Conservation (phyloP, 1,284 basidiomycete genomes). For the Rhodotorula mucilaginosa region DNA sequence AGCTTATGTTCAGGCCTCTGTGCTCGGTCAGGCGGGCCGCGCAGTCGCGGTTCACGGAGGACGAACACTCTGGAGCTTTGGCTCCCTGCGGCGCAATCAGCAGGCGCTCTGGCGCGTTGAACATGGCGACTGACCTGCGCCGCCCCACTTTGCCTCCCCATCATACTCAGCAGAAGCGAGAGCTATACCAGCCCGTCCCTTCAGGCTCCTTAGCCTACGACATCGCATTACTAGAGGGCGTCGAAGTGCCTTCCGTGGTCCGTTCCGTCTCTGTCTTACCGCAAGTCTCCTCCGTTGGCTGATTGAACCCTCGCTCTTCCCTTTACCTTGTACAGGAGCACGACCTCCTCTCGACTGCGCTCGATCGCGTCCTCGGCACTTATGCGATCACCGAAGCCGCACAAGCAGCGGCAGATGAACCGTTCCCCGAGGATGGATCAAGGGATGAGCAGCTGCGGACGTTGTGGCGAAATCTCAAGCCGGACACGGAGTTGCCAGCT, state of each 20-base stretch:
- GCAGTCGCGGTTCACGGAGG: too few species aligned
- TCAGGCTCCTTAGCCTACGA: constrained; percentile 1
- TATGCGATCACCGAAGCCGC: constrained; percentile 26
- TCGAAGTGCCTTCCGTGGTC: background rate
- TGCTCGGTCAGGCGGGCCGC: background rate
- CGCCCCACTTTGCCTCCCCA: background rate
- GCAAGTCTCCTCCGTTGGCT: background rate
- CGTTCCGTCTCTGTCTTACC: background rate
- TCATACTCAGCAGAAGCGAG: background rate
- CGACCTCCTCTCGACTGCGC: constrained; percentile 18
- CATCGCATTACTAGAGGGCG: constrained; percentile 4
- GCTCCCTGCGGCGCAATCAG: too few species aligned
- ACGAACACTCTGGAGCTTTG: too few species aligned
- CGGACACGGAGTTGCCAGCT: constrained; percentile 5
- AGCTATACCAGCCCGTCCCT: background rate
- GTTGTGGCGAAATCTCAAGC: constrained; percentile 27
- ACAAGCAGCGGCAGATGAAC: background rate
- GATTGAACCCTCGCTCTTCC: too few species aligned
- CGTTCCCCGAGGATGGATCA: background rate
- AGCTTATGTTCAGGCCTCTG: background rate
- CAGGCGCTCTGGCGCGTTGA: background rate
- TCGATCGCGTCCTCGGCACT: constrained; percentile 18
- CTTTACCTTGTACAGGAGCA: constrained; percentile 16
- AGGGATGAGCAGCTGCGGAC: constrained; percentile 14
- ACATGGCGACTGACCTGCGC: background rate